Percentiles rank a stretch among this genome's conserved stretches.
phyloP scores from a whole-genome alignment of 2,329 filamentous ascomycete genomes.

The Aphanocladium album region DNA sequence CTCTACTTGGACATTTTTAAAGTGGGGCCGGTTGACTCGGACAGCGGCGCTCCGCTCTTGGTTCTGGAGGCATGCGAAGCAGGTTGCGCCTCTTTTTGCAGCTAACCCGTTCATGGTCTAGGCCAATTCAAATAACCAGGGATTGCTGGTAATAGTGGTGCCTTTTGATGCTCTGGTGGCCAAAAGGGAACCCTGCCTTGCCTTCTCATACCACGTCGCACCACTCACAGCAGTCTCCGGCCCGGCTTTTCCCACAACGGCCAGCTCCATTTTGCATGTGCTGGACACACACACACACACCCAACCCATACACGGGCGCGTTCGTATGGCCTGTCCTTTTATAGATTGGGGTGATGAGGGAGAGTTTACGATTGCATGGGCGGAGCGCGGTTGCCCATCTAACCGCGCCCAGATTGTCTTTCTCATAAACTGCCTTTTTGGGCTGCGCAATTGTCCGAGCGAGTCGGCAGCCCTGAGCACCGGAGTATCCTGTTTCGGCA shows the following conservation, averaged over 20 bases:
- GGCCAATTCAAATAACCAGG: background rate
- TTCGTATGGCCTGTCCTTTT: conserved; percentile 6
- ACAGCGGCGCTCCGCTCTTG: background rate
- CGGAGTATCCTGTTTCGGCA: background rate
- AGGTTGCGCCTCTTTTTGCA: background rate
- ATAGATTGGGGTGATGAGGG: background rate
- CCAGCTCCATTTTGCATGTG: background rate
- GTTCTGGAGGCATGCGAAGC: background rate
- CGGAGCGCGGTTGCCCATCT: conserved; percentile 4
- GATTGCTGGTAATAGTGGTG: no score
- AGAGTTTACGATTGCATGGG: background rate
- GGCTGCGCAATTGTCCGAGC: background rate
- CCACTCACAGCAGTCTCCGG: background rate
- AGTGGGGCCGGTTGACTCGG: conserved; percentile 19
- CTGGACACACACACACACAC: background rate
- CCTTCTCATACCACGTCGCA: background rate
- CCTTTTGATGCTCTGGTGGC: no score
- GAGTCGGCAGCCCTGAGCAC: background rate
- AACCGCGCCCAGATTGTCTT: background rate
- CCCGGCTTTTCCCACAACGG: background rate
- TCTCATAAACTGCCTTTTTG: background rate
- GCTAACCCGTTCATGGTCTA: background rate
- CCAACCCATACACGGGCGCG: background rate
- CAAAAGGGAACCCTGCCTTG: background rate
- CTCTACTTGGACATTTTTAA: conserved; percentile 29